These are phyloP conservation scores for Ustilago loliicola DNA, from an alignment of 1,284 basidiomycete genomes.

Conservation along the genomic window DNA sequence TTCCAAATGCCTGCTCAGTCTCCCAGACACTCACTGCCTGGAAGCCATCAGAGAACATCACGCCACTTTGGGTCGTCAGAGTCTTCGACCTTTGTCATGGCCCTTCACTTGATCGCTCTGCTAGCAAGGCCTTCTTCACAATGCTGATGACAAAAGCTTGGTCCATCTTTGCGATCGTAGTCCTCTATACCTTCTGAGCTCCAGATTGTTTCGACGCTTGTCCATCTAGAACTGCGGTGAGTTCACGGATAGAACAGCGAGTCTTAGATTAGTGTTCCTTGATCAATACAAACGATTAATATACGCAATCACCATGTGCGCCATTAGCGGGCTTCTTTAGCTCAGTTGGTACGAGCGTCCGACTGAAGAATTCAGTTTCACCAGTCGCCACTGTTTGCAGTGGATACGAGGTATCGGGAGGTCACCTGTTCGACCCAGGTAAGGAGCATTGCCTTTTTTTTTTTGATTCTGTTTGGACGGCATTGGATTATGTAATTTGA, in stretches of 20 bases:
- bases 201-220: too few species aligned
- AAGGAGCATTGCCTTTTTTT: slow-evolving; percentile 42
- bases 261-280: too few species aligned
- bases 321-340: slow-evolving; percentile 36
- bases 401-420: slow-evolving; percentile 30
- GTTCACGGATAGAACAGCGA: too few species aligned
- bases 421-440: slow-evolving; percentile 57
- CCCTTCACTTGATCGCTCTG: too few species aligned
- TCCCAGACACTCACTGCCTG: background rate
- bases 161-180: too few species aligned
- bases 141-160: too few species aligned
- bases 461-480: background rate
- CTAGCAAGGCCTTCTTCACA: too few species aligned
- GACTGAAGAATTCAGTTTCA: slow-evolving; percentile 55
- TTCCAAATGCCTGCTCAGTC: too few species aligned
- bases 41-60: background rate
- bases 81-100: background rate
- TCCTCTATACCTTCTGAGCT: too few species aligned
- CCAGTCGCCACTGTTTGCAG: slow-evolving; percentile 22
- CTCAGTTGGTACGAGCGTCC: slow-evolving; percentile 61
- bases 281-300: too few species aligned
- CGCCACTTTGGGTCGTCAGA: background rate
- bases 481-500: slow-evolving; percentile 14
- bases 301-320: too few species aligned
- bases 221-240: too few species aligned